phyloP scores from a whole-genome alignment of 345 rosid genomes.

The Salix udensis region DNA sequence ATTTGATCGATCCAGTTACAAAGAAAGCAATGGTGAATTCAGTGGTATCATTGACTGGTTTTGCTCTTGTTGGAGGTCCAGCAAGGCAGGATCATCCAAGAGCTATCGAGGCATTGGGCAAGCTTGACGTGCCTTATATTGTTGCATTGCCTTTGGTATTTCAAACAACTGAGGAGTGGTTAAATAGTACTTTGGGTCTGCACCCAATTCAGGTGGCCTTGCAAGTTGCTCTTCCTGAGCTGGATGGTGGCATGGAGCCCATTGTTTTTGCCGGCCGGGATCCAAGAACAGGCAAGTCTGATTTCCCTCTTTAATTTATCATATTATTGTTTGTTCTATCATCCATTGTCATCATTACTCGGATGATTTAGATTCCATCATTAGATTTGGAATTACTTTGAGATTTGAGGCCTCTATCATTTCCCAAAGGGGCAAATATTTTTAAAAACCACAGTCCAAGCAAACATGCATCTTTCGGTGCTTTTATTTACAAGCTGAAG shows the following conservation, averaged over 20 bases:
- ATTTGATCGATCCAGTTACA: conserved; percentile 57
- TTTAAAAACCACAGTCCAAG: neutral
- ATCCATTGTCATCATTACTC: neutral
- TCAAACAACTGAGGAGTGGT: conserved; percentile 98
- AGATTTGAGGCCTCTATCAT: neutral
- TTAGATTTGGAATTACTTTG: neutral
- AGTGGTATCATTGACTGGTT: conserved; percentile 78
- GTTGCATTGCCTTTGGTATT: conserved; percentile 95
- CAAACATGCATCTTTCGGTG: neutral
- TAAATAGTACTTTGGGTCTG: conserved; percentile 85
- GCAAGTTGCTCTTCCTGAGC: conserved; percentile 97
- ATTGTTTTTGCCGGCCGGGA: conserved; percentile 97
- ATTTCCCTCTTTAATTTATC: neutral
- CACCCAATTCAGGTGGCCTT: conserved; percentile 99
- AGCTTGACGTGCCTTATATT: conserved; percentile 90
- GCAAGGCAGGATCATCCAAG: conserved; percentile 99
- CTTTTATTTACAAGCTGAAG: neutral
- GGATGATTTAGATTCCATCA: neutral
- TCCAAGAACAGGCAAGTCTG: conserved; percentile 77
- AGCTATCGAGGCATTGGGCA: conserved; percentile 82
- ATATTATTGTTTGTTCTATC: neutral
- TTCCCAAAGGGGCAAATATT: neutral
- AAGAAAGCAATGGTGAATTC: conserved; percentile 74
- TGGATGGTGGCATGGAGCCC: conserved; percentile 98
- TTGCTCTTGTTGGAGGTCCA: conserved; percentile 98